Base-by-base conservation (phyloP, 345 rosid species). In the Eucalyptus cloeziana region DNA sequence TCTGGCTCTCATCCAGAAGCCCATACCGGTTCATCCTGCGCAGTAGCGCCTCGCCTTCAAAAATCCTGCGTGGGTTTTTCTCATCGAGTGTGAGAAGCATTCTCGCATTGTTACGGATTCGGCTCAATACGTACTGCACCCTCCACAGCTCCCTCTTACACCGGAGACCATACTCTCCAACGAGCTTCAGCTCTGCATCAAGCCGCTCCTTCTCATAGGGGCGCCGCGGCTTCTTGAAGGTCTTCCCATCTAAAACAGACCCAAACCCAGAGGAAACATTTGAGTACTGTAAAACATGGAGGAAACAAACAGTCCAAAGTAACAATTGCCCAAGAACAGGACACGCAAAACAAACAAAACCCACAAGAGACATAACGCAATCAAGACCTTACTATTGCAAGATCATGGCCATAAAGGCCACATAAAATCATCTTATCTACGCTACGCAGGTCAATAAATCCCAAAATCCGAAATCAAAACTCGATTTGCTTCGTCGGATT, bases 131-230 rank as follows among this genome's bases (percentile, higher is more conserved):
- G 50, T 93, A 93, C 90, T 94, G 95, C 89, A 94, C 95, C 90
- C 94, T 94, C 95, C 93, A 93, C 88, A 94, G 44, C 90, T 94
- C 95, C 89, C 96, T 92, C 92, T 94, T 94, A 47, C 91, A 92
- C 13, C 95, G 91, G 51, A 94, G 94, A 49, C 95, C 95, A 31
- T 90, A 92, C 62, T 92, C 93, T 76, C 95, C 95, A 2, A 93
- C 94, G 7, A 94, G 92, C 89, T 93, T 94, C 92, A 94, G 89
- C 91, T 93, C 94, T 1, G 94, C 94, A 90, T 94, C 95, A 67
- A 92, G 64, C 44, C 95, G 94, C 88, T 94, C 94, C 93, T 94
- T 94, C 92, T 93, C 94, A 51, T 92, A 92, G 1, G 95, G 95
- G 86, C 94, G 94, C 8, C 94, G 90, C 1, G 94, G 95, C 90